Evolutionary conservation across 345 rosid species (phyloP).

Genomic region (Limnanthes douglasii): DNA sequence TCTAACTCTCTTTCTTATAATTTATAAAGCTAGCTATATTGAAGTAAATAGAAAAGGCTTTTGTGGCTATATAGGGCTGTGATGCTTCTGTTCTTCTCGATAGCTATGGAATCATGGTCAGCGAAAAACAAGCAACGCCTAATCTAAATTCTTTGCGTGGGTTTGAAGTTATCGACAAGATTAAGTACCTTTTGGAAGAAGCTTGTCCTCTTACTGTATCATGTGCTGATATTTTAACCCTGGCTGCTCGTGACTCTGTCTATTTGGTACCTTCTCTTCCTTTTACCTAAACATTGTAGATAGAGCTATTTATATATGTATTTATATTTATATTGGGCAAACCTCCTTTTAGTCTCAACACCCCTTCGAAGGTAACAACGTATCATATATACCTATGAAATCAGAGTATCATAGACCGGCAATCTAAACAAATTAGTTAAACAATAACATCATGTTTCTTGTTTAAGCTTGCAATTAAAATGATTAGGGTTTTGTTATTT

Average conservation of each 20-base stretch:
- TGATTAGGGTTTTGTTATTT: neutral
- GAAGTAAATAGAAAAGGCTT: too few relatives aligned
- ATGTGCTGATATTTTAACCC: slow-evolving; percentile 61
- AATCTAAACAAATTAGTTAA: too few relatives aligned
- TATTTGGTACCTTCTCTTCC: slow-evolving; percentile 11
- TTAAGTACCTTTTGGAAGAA: slow-evolving; percentile 52
- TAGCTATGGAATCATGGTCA: slow-evolving; percentile 34
- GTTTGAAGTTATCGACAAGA: slow-evolving; percentile 55
- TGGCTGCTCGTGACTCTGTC: slow-evolving; percentile 73
- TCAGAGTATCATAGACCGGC: too few relatives aligned
- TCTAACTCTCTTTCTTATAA: neutral
- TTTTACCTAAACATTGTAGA: too few relatives aligned
- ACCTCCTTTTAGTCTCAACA: too few relatives aligned
- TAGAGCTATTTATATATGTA: too few relatives aligned
- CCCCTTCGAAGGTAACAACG: too few relatives aligned
- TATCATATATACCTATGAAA: too few relatives aligned
- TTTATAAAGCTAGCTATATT: too few relatives aligned
- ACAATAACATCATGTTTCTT: too few relatives aligned
- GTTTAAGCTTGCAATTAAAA: neutral
- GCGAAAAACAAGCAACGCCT: slow-evolving; percentile 67
- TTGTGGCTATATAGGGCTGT: slow-evolving; percentile 42
- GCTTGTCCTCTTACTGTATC: slow-evolving; percentile 69
- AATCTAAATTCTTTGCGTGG: slow-evolving; percentile 54
- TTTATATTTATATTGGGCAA: too few relatives aligned
- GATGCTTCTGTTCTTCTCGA: slow-evolving; percentile 64